Evolutionary conservation across 352 stramenopile genomes (phyloP).

Genomic region (Thalassiosira hispida): DNA sequence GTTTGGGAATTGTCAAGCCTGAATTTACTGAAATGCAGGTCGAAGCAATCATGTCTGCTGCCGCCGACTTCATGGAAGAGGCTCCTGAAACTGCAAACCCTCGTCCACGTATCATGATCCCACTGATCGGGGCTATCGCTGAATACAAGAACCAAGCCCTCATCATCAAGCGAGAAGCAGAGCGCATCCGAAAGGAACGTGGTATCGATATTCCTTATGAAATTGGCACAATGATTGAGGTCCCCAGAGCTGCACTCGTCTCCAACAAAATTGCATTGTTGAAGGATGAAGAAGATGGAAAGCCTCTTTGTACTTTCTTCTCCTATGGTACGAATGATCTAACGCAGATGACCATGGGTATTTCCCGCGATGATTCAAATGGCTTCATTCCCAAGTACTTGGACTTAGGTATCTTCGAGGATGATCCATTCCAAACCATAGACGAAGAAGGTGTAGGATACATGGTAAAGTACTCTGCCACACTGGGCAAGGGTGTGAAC

Average conservation of each 20-base stretch:
- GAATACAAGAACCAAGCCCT: slow-evolving; percentile 78
- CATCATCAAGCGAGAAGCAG: slow-evolving; percentile 56
- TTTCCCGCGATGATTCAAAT: slow-evolving; percentile 84
- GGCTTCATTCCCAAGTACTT: slow-evolving; percentile 85
- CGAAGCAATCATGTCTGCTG: slow-evolving; percentile 79
- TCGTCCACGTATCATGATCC: slow-evolving; percentile 78
- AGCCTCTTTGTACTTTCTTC: slow-evolving; percentile 81
- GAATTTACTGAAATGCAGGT: slow-evolving; percentile 85
- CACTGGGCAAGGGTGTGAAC: slow-evolving; percentile 60
- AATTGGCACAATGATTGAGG: slow-evolving; percentile 87
- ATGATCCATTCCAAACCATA: slow-evolving; percentile 85
- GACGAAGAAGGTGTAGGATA: slow-evolving; percentile 83
- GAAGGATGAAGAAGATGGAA: slow-evolving; percentile 69
- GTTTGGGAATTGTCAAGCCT: slow-evolving; percentile 81
- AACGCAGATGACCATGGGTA: slow-evolving; percentile 86
- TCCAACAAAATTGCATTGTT: slow-evolving; percentile 79
- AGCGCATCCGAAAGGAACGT: slow-evolving; percentile 46
- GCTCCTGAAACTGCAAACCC: slow-evolving; percentile 62
- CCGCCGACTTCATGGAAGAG: slow-evolving; percentile 71
- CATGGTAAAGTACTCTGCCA: slow-evolving; percentile 72
- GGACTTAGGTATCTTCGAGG: slow-evolving; percentile 77
- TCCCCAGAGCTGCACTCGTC: slow-evolving; percentile 80
- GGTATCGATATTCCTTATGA: slow-evolving; percentile 59
- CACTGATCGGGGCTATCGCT: slow-evolving; percentile 63
- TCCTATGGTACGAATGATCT: slow-evolving; percentile 87